Conservation (phyloP, 768 basidiomycete species). For the Trametes cinnabarina region DNA sequence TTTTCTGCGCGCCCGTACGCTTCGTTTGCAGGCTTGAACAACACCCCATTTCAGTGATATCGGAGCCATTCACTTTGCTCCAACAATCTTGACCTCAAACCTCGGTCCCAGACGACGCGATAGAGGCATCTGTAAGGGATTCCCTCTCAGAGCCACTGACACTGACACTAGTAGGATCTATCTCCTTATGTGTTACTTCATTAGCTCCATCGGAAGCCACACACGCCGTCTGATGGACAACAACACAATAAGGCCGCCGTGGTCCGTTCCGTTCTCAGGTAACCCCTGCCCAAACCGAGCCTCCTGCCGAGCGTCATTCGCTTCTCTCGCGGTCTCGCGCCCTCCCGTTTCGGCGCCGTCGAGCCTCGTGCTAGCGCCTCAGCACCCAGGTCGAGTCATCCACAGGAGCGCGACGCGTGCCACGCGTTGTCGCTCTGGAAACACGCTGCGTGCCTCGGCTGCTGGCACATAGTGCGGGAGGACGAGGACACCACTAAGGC, state of each 20-base stretch:
- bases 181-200: too few species aligned
- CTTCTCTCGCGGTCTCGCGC: neutral
- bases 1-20: too few species aligned
- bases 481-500: too few species aligned
- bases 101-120: too few species aligned
- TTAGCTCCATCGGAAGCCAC: conserved; percentile 1
- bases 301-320: neutral
- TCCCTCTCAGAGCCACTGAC: too few species aligned
- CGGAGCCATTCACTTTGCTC: neutral
- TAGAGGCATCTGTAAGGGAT: too few species aligned
- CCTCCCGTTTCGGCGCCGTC: neutral
- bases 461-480: too few species aligned
- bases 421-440: too few species aligned
- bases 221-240: neutral
- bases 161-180: too few species aligned
- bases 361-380: neutral
- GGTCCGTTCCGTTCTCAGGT: neutral
- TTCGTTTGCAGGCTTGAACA: too few species aligned
- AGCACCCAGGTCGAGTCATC: neutral
- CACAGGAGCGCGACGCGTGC: too few species aligned
- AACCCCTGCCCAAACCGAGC: neutral
- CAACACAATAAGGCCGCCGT: neutral
- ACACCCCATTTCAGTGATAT: neutral
- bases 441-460: neutral
- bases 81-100: neutral